Base-by-base conservation (phyloP, 768 basidiomycete species). In the Aureoboletus auriporus region DNA sequence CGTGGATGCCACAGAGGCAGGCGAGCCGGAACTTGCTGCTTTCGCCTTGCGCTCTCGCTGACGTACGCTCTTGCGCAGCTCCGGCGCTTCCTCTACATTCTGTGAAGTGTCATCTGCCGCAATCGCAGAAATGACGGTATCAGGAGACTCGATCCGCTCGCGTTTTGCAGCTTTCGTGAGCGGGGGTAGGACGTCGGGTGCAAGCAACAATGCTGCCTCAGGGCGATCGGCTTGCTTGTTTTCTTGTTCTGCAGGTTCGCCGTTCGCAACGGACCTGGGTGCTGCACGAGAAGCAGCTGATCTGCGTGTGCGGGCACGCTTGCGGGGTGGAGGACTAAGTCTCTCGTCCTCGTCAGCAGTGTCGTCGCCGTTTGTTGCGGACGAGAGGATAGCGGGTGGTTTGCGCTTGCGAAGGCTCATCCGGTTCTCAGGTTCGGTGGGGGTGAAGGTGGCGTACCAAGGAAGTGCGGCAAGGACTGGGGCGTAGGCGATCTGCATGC, bases 371-470 rank as follows among this genome's bases (percentile, higher is more conserved):
- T 74, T 51, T 71, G 72, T 23, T 8, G 51, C 40, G 23, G 51
- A 28, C 20, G 42, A 31, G 30, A 55, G 55, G 10, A 58, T 60
- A 23, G 61, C 41, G 10, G 51, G 65, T 4, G 49, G 55, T 39
- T 69, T 67, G 30, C 65, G 65, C 49, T 67, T 67, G 8, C 65
- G 63, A 17, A 67, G 65, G 30, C 47, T 69, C 65, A 68, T 68
- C 1, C 65, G 61, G 41, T 20, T 57, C 56, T 67, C 65, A 2
- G 63, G 61, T 46, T 69, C 65, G 6, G 57, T 28, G 20, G 59
- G 61, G 6, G 61, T 65, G 40, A 67, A 69, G 2, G 66, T 46
- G 3, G 67, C 46, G 42, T 68, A 66, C 65, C 65, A 67, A 5
- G 63, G 50, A 12, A 54, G 16, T 3, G 54, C 44, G 13, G 63